Evolutionary conservation across 2,329 filamentous ascomycete species (phyloP).

Genomic region (Huntiella bhutanensis): DNA sequence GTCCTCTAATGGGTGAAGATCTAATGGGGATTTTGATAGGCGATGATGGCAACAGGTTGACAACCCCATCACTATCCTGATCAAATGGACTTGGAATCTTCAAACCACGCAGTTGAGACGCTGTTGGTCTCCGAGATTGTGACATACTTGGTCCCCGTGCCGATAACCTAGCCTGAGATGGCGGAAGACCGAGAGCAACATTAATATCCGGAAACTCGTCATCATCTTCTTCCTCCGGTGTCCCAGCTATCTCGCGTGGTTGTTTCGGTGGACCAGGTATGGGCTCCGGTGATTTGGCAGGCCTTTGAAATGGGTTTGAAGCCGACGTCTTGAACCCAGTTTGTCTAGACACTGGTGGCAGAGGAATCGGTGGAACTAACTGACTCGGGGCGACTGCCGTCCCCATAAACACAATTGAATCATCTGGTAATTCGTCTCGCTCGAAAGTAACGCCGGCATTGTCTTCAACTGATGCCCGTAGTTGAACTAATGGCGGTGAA

Average conservation of each 20-base stretch:
- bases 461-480: no score
- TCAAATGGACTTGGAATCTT: no score
- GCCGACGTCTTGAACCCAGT: not conserved
- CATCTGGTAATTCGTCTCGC: no score
- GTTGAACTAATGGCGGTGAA: no score
- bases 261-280: not conserved
- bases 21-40: conserved; percentile 2
- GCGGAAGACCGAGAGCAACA: conserved; percentile 6
- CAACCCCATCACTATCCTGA: no score
- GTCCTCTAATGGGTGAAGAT: conserved; percentile 4
- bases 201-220: conserved; percentile 6
- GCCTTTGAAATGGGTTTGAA: not conserved
- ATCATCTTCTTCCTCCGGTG: not conserved
- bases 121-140: no score
- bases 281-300: not conserved
- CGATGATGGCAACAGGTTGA: not conserved
- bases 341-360: not conserved
- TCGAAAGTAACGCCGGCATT: no score
- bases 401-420: conserved; percentile 27
- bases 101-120: no score
- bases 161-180: not conserved
- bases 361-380: conserved; percentile 24
- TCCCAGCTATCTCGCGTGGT: no score
- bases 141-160: no score
- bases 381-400: conserved; percentile 29